phyloP scores from a whole-genome alignment of 257 asterid genomes.

The Thymus mandschuricus region DNA sequence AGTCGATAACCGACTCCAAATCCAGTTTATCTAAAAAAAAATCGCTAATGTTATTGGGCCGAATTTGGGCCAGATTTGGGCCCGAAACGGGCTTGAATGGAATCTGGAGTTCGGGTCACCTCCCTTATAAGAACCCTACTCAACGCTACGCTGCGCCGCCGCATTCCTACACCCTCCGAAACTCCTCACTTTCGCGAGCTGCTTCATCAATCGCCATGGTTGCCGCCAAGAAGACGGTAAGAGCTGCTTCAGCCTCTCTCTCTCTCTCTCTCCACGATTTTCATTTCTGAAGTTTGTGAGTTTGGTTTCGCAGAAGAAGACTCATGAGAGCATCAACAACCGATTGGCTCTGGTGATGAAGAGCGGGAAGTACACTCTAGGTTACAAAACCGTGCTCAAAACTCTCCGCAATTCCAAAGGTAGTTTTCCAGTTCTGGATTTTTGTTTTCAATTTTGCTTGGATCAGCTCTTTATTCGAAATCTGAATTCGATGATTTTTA shows the following conservation, averaged over 20 bases:
- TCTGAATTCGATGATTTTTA: conserved; percentile 13
- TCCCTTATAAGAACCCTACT: too few relatives aligned
- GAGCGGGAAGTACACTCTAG: conserved; percentile 70
- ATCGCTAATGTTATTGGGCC: too few relatives aligned
- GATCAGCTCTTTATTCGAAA: not conserved
- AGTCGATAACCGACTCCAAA: too few relatives aligned
- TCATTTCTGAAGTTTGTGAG: not conserved
- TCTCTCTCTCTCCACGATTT: not conserved
- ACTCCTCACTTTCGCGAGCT: not conserved
- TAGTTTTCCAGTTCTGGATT: not conserved
- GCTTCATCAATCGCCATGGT: conserved; percentile 36
- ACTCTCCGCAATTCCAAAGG: conserved; percentile 57
- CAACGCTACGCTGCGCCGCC: too few relatives aligned
- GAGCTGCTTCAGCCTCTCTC: not conserved
- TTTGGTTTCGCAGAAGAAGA: conserved; percentile 62
- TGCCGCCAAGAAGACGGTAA: conserved; percentile 61
- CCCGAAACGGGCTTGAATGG: too few relatives aligned
- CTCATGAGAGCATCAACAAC: conserved; percentile 82
- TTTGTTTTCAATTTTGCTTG: not conserved
- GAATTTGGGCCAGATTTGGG: too few relatives aligned
- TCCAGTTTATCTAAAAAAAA: too few relatives aligned
- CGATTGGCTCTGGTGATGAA: conserved; percentile 80
- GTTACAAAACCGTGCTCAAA: conserved; percentile 61
- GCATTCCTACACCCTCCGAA: too few relatives aligned
- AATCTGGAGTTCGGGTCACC: too few relatives aligned